Evolutionary conservation across 148 eudicot genomes (phyloP), one percentile per base, ranked within the genome.

Genomic region (Rhododendron molle): DNA sequence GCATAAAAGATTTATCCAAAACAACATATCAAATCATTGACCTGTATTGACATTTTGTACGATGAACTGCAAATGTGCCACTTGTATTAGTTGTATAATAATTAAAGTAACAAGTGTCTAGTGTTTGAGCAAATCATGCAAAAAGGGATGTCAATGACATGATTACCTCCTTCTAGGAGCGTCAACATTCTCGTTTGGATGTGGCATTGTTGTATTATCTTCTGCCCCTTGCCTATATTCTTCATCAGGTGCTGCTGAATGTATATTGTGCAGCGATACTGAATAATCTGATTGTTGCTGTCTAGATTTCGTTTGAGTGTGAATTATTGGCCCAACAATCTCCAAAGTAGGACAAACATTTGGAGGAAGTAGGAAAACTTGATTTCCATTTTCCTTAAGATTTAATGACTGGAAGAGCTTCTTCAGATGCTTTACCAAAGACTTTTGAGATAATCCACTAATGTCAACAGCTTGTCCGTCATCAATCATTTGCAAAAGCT

Each of bases 401-500:
- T 93, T 88, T 78, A 95, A 92, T 54, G 96, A 95, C 34, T 89
- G 74, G 85, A 97, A 97, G 71, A 97, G 87, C 93, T 90, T 95
- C 87, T 89, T 91, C 84, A 97, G 93, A 87, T 90, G 93, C 90
- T 93, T 94, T 86, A 92, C 90, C 84, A 97, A 82, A 40, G 95
- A 91, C 87, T 81, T 97, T 85, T 95, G 98, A n/a, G 98, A 93
- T 85, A 95, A 89, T 83, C 97, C 99, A 40, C 89, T 91, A 84
- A 97, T 94, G 86, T 97, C 99, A 87, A 97, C 99, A 78, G 98
- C 98, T 95, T 97, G 98, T 84, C 99, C 98, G 78, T 85, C 88
- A 84, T 97, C 99, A 86, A 97, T 93, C 99, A 95, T 95, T 84
- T 86, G 91, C 85, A 97, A 83, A 79, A 97, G 98, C 98, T 95